These are phyloP conservation scores for Syncephalastrum monosporum DNA, from an alignment of 371 early-diverging fungal genomes.

Conservation along the genomic window DNA sequence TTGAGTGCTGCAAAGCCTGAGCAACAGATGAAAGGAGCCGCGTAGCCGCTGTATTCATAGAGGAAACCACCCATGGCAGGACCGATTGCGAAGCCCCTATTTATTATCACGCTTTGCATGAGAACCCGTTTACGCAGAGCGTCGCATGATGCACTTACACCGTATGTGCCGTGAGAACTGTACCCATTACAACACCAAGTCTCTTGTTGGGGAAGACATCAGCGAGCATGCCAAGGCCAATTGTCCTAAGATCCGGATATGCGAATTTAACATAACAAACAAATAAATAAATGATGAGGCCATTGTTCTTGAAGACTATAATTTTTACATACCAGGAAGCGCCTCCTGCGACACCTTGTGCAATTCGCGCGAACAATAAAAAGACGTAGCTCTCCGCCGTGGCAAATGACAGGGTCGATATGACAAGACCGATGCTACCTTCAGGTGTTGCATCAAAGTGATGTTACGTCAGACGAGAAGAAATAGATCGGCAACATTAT, in stretches of 20 bases:
- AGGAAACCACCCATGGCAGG: conserved; percentile 79
- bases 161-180: conserved; percentile 69
- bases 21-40: conserved; percentile 76
- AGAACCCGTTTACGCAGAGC: no score
- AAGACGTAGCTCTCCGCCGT: conserved; percentile 64
- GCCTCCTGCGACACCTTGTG: conserved; percentile 79
- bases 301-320: neutral
- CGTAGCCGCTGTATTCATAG: conserved; percentile 64
- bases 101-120: neutral
- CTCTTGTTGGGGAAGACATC: conserved; percentile 72
- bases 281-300: neutral
- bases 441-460: neutral
- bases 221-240: conserved; percentile 76
- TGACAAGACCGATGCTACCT: conserved; percentile 49
- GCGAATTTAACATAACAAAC: neutral
- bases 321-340: conserved; percentile 63
- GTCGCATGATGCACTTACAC: conserved; percentile 21
- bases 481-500: neutral
- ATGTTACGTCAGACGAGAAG: conserved; percentile 2
- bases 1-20: conserved; percentile 67
- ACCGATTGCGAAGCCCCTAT: conserved; percentile 66
- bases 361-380: conserved; percentile 71
- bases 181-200: conserved; percentile 78
- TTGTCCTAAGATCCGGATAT: conserved; percentile 44
- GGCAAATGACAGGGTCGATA: conserved; percentile 72